These are phyloP conservation scores for Catenaria anguillulae DNA, from an alignment of 371 early-diverging fungal species.

Conservation along the genomic window DNA sequence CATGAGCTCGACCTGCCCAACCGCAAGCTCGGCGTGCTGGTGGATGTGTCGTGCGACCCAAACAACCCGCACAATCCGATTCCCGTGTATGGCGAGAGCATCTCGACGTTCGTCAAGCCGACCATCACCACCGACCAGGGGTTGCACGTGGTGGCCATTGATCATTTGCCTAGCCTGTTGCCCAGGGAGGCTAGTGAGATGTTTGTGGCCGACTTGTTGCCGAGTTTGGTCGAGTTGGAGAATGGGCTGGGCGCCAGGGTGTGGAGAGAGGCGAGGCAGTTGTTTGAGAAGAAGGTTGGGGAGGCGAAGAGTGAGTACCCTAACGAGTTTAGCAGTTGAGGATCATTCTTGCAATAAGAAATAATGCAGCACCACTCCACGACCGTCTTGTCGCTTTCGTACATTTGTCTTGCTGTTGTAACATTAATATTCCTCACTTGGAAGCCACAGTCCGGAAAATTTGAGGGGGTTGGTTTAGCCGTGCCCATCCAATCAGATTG, in stretches of 20 bases:
- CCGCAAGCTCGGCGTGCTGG: constrained; percentile 63
- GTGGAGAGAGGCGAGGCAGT: constrained; percentile 70
- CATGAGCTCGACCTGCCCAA: constrained; percentile 46
- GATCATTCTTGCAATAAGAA: too few relatives aligned
- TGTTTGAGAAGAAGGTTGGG: constrained; percentile 61
- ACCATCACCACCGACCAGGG: constrained; percentile 50
- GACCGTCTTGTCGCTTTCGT: too few relatives aligned
- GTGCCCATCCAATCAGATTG: too few relatives aligned
- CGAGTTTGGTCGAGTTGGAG: constrained; percentile 56
- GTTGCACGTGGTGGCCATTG: constrained; percentile 84
- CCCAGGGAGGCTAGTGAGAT: constrained; percentile 82
- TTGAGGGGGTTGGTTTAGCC: too few relatives aligned
- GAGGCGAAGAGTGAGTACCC: not conserved
- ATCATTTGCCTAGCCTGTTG: constrained; percentile 86
- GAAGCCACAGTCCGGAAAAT: too few relatives aligned
- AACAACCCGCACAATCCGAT: constrained; percentile 95
- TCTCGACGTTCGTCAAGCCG: constrained; percentile 89
- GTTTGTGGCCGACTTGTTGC: constrained; percentile 71
- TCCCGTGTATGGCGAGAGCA: constrained; percentile 74
- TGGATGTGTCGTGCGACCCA: constrained; percentile 91
- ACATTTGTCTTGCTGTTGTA: too few relatives aligned
- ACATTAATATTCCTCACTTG: too few relatives aligned
- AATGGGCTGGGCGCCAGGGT: constrained; percentile 47
- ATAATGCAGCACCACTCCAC: too few relatives aligned
- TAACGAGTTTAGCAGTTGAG: too few relatives aligned